Evolutionary conservation across 306 rosid species (phyloP).

Genomic region (Glycine latifolia): DNA sequence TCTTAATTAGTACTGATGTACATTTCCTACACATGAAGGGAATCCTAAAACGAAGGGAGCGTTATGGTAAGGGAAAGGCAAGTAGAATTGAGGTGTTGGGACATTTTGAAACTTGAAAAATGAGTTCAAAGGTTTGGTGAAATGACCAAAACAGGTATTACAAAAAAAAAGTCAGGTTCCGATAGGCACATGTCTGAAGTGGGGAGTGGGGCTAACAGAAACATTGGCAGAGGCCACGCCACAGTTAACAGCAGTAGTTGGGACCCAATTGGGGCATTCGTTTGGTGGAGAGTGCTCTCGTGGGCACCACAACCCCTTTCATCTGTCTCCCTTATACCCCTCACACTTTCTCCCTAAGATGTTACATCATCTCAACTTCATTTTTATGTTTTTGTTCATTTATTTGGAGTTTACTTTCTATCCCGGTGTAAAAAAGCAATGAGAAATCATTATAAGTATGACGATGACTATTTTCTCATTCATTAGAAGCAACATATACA

Average conservation of each 20-base stretch:
- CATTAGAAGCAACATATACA: too few relatives aligned
- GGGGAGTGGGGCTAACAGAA: conserved; percentile 1
- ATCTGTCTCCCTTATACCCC: conserved; percentile 61
- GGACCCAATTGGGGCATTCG: too few relatives aligned
- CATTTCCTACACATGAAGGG: neutral
- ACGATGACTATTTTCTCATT: too few relatives aligned
- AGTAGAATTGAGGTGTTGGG: neutral
- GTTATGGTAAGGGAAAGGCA: neutral
- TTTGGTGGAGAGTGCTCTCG: conserved; percentile 42
- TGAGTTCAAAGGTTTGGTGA: conserved; percentile 9
- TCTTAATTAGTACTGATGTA: too few relatives aligned
- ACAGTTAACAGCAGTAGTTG: neutral
- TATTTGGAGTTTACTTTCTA: too few relatives aligned
- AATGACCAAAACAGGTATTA: conserved; percentile 26
- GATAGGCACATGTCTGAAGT: conserved; percentile 41
- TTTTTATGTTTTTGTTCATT: too few relatives aligned
- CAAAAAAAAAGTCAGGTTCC: neutral
- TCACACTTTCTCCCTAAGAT: conserved; percentile 4
- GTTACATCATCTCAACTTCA: too few relatives aligned
- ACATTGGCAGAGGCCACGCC: conserved; percentile 36
- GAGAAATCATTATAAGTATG: too few relatives aligned
- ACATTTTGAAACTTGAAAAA: conserved; percentile 46
- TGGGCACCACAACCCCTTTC: conserved; percentile 50
- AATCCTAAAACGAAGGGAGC: neutral
- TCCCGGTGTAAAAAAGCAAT: too few relatives aligned